These are phyloP conservation scores for Setaria italica DNA, from an alignment of 202 grass and related monocot genomes.

Conservation along the genomic window DNA sequence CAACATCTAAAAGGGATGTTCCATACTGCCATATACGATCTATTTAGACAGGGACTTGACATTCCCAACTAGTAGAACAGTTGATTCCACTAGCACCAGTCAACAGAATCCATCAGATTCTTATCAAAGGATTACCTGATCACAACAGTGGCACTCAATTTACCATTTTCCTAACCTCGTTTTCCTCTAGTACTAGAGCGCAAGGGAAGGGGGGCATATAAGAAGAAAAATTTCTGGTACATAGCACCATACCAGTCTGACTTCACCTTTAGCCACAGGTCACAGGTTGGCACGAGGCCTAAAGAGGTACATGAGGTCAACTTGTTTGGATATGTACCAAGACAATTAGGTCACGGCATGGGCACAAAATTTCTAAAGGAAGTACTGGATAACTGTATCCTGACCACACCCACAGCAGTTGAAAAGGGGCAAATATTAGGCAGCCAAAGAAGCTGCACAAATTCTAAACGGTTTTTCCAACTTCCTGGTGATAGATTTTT, in stretches of 20 bases:
- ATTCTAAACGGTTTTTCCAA: constrained; percentile 11
- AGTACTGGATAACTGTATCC: constrained; percentile 47
- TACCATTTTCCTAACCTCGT: background rate
- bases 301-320: constrained; percentile 45
- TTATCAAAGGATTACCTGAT: constrained; percentile 2
- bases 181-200: constrained; percentile 8
- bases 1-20: constrained; percentile 21
- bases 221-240: background rate
- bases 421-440: constrained; percentile 56
- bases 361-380: constrained; percentile 36
- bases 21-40: constrained; percentile 42
- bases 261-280: constrained; percentile 16
- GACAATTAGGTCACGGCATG: constrained; percentile 45
- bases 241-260: constrained; percentile 35
- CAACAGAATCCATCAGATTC: constrained; percentile 30
- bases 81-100: constrained; percentile 30
- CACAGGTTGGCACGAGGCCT: constrained; percentile 32
- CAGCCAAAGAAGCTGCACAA: constrained; percentile 31
- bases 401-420: constrained; percentile 36
- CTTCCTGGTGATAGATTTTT: constrained; percentile 47
- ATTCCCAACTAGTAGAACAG: constrained; percentile 34
- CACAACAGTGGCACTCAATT: constrained; percentile 14
- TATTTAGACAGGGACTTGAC: constrained; percentile 43
- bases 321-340: constrained; percentile 43
- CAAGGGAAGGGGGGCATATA: background rate